These are phyloP conservation scores for Lactifluus echinatus DNA, from an alignment of 768 basidiomycete species.

Conservation along the genomic window DNA sequence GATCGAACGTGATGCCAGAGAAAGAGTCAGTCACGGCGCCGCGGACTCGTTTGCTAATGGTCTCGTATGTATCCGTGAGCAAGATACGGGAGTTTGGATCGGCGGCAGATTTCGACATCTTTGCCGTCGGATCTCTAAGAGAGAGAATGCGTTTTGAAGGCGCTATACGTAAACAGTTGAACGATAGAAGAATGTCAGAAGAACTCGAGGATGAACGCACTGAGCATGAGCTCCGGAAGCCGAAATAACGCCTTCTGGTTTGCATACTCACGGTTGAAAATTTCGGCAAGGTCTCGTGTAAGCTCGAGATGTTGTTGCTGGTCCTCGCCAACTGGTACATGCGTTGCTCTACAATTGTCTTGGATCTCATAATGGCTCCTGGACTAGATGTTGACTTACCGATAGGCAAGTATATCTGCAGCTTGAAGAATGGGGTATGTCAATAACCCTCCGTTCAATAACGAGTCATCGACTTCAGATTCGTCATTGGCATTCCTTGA, in stretches of 20 bases:
- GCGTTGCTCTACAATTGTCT: conserved; percentile 54
- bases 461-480: conserved; percentile 71
- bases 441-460: conserved; percentile 78
- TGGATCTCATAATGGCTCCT: not conserved
- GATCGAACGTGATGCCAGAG: conserved; percentile 71
- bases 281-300: conserved; percentile 70
- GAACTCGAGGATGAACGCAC: conserved; percentile 37
- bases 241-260: conserved; percentile 49
- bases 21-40: conserved; percentile 81
- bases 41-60: conserved; percentile 65
- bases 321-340: conserved; percentile 95
- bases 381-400: conserved; percentile 35
- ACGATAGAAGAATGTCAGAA: not conserved
- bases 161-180: conserved; percentile 36
- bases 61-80: conserved; percentile 59
- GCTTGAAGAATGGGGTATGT: conserved; percentile 93
- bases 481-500: conserved; percentile 67
- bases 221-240: conserved; percentile 60
- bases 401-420: conserved; percentile 83
- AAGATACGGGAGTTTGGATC: conserved; percentile 75
- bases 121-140: conserved; percentile 72
- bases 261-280: conserved; percentile 67
- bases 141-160: conserved; percentile 77
- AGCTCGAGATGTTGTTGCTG: conserved; percentile 93
- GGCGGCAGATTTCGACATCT: conserved; percentile 94